phyloP scores from a whole-genome alignment of 805 yeast species.

The Torulaspora delbrueckii region DNA sequence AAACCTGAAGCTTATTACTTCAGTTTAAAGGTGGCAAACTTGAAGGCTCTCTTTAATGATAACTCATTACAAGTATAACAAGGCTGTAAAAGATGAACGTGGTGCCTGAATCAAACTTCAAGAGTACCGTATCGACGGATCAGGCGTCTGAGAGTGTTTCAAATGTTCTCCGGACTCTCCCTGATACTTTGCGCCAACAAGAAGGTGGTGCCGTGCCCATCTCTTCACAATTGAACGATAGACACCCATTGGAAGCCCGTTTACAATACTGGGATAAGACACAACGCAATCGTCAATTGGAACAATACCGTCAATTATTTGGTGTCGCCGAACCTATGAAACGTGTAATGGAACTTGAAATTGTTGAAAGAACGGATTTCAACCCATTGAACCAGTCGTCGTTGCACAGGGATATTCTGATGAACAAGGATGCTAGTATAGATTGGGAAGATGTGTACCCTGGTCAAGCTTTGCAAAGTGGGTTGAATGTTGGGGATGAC shows the following conservation, averaged over 20 bases:
- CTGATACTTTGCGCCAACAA: slow-evolving; percentile 60
- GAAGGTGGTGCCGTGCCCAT: slow-evolving; percentile 54
- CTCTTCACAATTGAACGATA: slow-evolving; percentile 58
- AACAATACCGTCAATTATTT: slow-evolving; percentile 72
- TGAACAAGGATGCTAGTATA: slow-evolving; percentile 67
- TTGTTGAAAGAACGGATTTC: slow-evolving; percentile 65
- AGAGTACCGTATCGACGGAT: slow-evolving; percentile 46
- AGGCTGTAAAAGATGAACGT: slow-evolving; percentile 37
- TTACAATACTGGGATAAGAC: slow-evolving; percentile 74
- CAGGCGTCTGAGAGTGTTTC: slow-evolving; percentile 52
- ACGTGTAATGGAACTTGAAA: slow-evolving; percentile 80
- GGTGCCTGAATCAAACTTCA: slow-evolving; percentile 49
- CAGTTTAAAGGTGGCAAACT: slow-evolving; percentile 10
- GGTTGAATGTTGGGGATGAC: slow-evolving; percentile 41
- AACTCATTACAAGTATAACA: neutral
- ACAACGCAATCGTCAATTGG: slow-evolving; percentile 64
- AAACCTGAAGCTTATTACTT: neutral
- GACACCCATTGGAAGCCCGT: slow-evolving; percentile 83
- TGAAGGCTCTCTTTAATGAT: neutral
- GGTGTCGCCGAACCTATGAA: slow-evolving; percentile 94
- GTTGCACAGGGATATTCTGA: slow-evolving; percentile 70
- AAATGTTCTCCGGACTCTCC: slow-evolving; percentile 55
- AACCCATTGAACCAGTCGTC: slow-evolving; percentile 50
- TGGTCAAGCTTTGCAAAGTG: slow-evolving; percentile 38
- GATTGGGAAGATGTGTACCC: slow-evolving; percentile 94